A percentile compares a stretch with the other conserved stretches of the same genome.
These are phyloP conservation scores for Chrysoporthe cubensis DNA, from an alignment of 2,329 filamentous ascomycete species.

Conservation along the genomic window DNA sequence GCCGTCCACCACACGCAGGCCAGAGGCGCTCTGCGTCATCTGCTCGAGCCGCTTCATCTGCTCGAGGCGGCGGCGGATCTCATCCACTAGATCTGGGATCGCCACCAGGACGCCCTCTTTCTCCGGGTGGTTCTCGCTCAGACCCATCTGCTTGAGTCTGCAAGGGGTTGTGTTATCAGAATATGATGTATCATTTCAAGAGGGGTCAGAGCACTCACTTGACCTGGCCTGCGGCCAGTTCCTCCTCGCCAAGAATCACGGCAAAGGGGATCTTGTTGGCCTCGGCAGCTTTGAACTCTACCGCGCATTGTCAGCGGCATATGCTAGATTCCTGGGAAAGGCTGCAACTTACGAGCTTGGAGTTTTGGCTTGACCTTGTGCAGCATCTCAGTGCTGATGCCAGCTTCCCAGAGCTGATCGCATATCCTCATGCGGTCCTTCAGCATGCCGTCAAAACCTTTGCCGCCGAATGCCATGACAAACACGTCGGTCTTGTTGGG, in stretches of 20 bases:
- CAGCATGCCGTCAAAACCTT: conserved; percentile 79
- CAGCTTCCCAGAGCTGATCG: conserved; percentile 79
- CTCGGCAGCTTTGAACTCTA: conserved; percentile 89
- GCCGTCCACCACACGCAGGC: conserved; percentile 51
- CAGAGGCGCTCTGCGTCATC: conserved; percentile 48
- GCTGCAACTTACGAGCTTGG: conserved; percentile 54
- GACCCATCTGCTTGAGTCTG: conserved; percentile 63
- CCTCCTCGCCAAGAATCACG: conserved; percentile 89
- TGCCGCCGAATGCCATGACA: conserved; percentile 93
- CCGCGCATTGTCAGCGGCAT: background rate
- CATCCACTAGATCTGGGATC: conserved; percentile 63
- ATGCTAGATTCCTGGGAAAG: background rate
- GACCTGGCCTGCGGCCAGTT: conserved; percentile 80
- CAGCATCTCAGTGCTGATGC: conserved; percentile 88
- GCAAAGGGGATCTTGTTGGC: conserved; percentile 78
- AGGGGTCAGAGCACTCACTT: conserved; percentile 13
- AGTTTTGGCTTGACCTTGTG: conserved; percentile 92
- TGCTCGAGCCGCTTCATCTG: conserved; percentile 50
- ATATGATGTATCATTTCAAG: background rate
- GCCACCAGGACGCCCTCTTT: conserved; percentile 84
- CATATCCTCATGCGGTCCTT: conserved; percentile 84
- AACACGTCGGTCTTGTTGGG: conserved; percentile 82
- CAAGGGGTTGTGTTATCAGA: background rate
- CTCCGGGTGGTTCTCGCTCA: conserved; percentile 81
- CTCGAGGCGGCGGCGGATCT: conserved; percentile 53